Percentiles rank a stretch among this genome's conserved stretches.
These are phyloP conservation scores for Pleurotus eryngii DNA, from an alignment of 768 basidiomycete species.

Conservation along the genomic window DNA sequence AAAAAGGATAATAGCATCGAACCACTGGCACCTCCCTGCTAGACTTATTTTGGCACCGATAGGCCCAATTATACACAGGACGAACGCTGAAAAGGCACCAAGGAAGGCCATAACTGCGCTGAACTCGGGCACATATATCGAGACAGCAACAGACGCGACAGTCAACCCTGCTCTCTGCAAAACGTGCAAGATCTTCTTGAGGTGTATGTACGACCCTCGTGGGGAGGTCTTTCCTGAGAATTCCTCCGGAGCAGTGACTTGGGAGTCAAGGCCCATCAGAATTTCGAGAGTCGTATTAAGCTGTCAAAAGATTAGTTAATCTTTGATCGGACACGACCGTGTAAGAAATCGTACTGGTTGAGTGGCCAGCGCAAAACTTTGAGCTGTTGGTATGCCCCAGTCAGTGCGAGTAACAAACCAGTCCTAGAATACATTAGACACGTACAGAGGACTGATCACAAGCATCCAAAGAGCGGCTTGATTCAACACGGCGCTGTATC, in stretches of 20 bases:
- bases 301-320: slow-evolving; percentile 29
- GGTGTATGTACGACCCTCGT: slow-evolving; percentile 21
- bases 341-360: slow-evolving; percentile 57
- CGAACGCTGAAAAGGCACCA: slow-evolving; percentile 82
- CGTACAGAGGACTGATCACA: slow-evolving; percentile 72
- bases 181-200: slow-evolving; percentile 40
- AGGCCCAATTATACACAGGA: slow-evolving; percentile 76
- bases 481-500: slow-evolving; percentile 72
- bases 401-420: not conserved
- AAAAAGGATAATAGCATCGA: slow-evolving; percentile 55
- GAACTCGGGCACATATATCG: slow-evolving; percentile 78
- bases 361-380: slow-evolving; percentile 84
- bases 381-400: slow-evolving; percentile 43
- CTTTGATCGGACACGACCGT: not conserved
- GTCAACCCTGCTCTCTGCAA: slow-evolving; percentile 61
- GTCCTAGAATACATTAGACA: slow-evolving; percentile 9
- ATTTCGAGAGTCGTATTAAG: slow-evolving; percentile 82
- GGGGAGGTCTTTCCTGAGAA: slow-evolving; percentile 28
- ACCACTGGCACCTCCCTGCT: slow-evolving; percentile 39
- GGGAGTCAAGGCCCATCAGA: slow-evolving; percentile 60
- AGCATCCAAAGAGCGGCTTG: slow-evolving; percentile 81
- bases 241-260: slow-evolving; percentile 34
- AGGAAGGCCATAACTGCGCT: slow-evolving; percentile 85
- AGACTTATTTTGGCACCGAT: slow-evolving; percentile 67
- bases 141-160: slow-evolving; percentile 57